phyloP scores from a whole-genome alignment of 148 eudicot genomes.

The Polygonum aviculare region DNA sequence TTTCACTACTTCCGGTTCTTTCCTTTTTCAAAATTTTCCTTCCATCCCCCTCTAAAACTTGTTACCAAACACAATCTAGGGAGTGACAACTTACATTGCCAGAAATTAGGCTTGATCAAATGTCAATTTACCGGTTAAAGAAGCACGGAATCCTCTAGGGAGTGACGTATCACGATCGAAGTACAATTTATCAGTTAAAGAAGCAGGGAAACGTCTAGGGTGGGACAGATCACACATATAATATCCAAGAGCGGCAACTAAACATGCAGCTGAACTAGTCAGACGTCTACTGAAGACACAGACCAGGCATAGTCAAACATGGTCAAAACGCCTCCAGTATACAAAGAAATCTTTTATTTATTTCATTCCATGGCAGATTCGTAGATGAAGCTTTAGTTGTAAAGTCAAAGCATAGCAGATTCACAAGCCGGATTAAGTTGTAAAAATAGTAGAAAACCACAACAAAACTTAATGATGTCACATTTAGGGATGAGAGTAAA shows the following conservation, averaged over 20 bases:
- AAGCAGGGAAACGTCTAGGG: neutral
- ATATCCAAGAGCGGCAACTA: too few species aligned
- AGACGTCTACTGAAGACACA: too few species aligned
- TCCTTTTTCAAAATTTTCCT: too few species aligned
- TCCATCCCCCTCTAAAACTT: too few species aligned
- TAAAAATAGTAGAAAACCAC: neutral
- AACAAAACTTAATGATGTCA: neutral
- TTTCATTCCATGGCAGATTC: too few species aligned
- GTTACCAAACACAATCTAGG: too few species aligned
- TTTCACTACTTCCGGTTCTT: too few species aligned
- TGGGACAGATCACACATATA: too few species aligned
- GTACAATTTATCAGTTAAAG: neutral
- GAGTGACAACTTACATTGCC: neutral
- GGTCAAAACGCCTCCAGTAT: too few species aligned
- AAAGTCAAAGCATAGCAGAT: neutral
- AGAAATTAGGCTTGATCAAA: neutral
- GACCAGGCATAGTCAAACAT: too few species aligned
- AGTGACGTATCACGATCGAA: neutral
- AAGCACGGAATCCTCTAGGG: neutral
- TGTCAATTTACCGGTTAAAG: neutral
- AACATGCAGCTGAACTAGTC: too few species aligned
- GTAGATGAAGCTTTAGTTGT: neutral
- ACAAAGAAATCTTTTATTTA: too few species aligned
- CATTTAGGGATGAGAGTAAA: neutral
- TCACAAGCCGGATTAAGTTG: neutral